Evolutionary conservation across 768 basidiomycete species (phyloP).

Genomic region (Boletus speciosus): DNA sequence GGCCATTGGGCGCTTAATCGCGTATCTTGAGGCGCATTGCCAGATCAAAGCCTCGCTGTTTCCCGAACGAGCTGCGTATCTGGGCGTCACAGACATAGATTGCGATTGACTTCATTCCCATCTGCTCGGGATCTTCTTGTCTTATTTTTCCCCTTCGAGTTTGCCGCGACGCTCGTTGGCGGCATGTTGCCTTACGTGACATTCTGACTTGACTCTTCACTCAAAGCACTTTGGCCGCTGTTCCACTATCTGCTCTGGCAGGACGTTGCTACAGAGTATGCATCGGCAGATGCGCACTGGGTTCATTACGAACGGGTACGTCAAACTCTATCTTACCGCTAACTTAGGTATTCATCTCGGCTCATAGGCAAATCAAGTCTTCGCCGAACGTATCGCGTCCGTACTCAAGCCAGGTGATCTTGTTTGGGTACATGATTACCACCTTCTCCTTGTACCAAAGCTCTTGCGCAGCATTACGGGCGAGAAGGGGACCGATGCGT

Average conservation of each 20-base stretch:
- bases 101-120: not conserved
- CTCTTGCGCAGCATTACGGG: slow-evolving; percentile 68
- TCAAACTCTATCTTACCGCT: not conserved
- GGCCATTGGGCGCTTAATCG: slow-evolving; percentile 4
- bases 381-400: slow-evolving; percentile 69
- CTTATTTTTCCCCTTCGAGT: not conserved
- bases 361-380: slow-evolving; percentile 77
- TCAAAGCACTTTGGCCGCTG: slow-evolving; percentile 87
- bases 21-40: not conserved
- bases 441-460: slow-evolving; percentile 86
- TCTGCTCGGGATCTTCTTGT: not conserved
- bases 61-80: not conserved
- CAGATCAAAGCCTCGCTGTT: not conserved
- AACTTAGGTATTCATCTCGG: slow-evolving; percentile 5
- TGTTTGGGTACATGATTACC: slow-evolving; percentile 95
- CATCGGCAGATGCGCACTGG: slow-evolving; percentile 82
- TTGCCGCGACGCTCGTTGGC: not conserved
- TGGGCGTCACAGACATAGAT: not conserved
- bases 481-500: slow-evolving; percentile 28
- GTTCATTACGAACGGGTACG: slow-evolving; percentile 29
- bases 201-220: slow-evolving; percentile 6
- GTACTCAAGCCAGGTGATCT: slow-evolving; percentile 88
- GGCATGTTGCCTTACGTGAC: not conserved
- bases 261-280: slow-evolving; percentile 87
- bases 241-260: slow-evolving; percentile 99